A percentile compares a stretch with the other conserved stretches of the same genome.
These are phyloP conservation scores for Macrophomina pseudophaseolina DNA, from an alignment of 2,329 filamentous ascomycete species.

Conservation along the genomic window DNA sequence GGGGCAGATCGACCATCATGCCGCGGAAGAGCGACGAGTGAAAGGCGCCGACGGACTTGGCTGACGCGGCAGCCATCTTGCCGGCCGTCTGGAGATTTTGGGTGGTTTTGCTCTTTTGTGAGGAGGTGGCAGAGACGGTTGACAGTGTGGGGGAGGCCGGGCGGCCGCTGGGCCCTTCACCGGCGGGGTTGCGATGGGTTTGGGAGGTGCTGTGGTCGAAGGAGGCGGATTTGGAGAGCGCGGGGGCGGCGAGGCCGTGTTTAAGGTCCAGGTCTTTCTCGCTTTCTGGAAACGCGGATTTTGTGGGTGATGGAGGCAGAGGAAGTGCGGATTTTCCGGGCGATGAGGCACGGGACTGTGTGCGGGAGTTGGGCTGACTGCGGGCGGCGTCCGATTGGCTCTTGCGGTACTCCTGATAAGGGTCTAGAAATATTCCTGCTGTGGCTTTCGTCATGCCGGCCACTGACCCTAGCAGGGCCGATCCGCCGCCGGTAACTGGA, in stretches of 20 bases:
- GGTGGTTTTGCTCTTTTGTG: constrained; percentile 14
- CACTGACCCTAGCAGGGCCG: constrained; percentile 62
- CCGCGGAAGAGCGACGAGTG: constrained; percentile 37
- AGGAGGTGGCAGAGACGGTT: neutral
- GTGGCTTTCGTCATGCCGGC: constrained; percentile 63
- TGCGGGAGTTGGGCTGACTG: neutral
- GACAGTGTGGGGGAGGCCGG: neutral
- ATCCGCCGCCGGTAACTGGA: constrained; percentile 67
- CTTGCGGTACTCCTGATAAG: constrained; percentile 10
- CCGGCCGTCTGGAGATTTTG: neutral
- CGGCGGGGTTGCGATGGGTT: neutral
- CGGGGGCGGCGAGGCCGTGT: neutral
- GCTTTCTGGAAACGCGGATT: neutral
- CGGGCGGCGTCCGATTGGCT: neutral
- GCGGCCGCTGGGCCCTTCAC: neutral
- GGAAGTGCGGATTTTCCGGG: neutral
- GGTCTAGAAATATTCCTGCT: constrained; percentile 55
- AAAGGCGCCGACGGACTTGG: constrained; percentile 35
- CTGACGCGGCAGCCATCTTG: constrained; percentile 28
- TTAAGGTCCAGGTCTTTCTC: neutral
- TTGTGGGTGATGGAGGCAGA: neutral
- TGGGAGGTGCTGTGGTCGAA: neutral
- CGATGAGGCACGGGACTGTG: neutral
- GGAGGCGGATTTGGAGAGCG: neutral
- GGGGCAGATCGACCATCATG: constrained; percentile 43